Evolutionary conservation across 148 eudicot genomes (phyloP).

Genomic region (Rheum nobile): DNA sequence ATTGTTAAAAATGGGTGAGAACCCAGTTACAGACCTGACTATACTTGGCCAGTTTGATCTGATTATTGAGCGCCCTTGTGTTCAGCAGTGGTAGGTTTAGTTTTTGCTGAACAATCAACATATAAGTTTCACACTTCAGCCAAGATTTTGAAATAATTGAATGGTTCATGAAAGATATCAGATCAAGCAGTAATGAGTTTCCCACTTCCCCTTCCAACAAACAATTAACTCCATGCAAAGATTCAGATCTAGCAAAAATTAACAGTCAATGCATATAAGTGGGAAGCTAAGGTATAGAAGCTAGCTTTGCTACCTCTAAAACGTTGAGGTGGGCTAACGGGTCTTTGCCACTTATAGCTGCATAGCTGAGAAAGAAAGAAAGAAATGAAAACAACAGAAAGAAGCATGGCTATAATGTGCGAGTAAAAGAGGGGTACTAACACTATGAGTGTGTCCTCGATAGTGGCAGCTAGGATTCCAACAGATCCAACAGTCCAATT

Average conservation of each 20-base stretch:
- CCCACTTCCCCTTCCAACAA: not conserved
- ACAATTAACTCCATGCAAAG: not conserved
- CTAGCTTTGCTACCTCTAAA: constrained; percentile 18
- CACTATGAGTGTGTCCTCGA: constrained; percentile 85
- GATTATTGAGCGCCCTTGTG: constrained; percentile 24
- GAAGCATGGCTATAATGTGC: not conserved
- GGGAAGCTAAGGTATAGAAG: constrained; percentile 5
- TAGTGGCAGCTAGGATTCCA: constrained; percentile 78
- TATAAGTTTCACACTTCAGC: not conserved
- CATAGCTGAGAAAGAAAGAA: constrained; percentile 47
- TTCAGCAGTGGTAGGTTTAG: constrained; percentile 54
- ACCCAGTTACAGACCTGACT: constrained; percentile 45
- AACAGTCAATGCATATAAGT: not conserved
- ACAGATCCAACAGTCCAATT: constrained; percentile 98
- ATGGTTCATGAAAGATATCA: not conserved
- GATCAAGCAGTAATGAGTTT: not conserved
- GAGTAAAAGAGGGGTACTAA: constrained; percentile 21
- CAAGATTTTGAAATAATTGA: not conserved
- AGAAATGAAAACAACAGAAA: not conserved
- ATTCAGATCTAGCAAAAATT: not conserved
- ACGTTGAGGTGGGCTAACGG: constrained; percentile 22
- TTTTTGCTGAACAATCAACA: constrained; percentile 30
- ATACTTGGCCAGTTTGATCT: constrained; percentile 64
- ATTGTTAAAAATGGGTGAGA: not conserved
- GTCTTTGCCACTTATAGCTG: constrained; percentile 61